Evolutionary conservation across 2,329 filamentous ascomycete species (phyloP).

Genomic region (Ophiocordyceps sinensis): DNA sequence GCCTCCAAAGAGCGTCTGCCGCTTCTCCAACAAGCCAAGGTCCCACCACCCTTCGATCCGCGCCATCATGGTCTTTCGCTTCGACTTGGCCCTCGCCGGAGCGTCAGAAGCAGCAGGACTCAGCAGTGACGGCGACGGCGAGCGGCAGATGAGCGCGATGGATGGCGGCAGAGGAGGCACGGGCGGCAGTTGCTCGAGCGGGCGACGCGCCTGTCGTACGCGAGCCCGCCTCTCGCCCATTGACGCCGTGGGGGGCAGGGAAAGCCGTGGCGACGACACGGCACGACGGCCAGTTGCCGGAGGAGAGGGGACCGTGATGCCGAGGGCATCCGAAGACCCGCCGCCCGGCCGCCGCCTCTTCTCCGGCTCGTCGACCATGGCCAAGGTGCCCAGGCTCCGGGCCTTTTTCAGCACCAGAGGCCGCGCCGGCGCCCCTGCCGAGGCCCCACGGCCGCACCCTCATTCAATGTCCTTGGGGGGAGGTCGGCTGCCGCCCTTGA

Average conservation of each 20-base stretch:
- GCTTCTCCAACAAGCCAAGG: constrained; percentile 31
- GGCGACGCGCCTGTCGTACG: constrained; percentile 10
- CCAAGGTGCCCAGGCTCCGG: constrained; percentile 23
- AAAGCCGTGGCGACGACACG: constrained; percentile 13
- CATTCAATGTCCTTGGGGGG: constrained; percentile 35
- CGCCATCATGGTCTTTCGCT: constrained; percentile 31
- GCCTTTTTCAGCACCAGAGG: constrained; percentile 9
- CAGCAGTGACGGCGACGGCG: constrained; percentile 1
- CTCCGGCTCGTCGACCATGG: constrained; percentile 16
- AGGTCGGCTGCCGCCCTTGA: constrained; percentile 24
- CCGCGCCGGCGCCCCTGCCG: constrained; percentile 6
- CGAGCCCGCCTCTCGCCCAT: constrained; percentile 10
- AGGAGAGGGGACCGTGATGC: constrained; percentile 1
- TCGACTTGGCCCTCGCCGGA: constrained; percentile 14
- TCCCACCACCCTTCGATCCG: constrained; percentile 42
- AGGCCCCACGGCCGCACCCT: constrained; percentile 30
- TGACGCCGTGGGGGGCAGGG: constrained; percentile 22
- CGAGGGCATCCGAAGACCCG: constrained; percentile 9
- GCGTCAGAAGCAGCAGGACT: background rate
- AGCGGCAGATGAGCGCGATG: background rate
- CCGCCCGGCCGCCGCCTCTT: constrained; percentile 5
- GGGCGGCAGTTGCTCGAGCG: constrained; percentile 15
- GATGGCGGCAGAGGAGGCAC: constrained; percentile 10
- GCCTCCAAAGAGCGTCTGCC: constrained; percentile 15
- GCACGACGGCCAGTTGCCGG: background rate